A percentile compares a stretch with the other conserved stretches of the same genome.
Conservation (phyloP, 2,329 filamentous ascomycete species). For the Fusarium veterinarium region DNA sequence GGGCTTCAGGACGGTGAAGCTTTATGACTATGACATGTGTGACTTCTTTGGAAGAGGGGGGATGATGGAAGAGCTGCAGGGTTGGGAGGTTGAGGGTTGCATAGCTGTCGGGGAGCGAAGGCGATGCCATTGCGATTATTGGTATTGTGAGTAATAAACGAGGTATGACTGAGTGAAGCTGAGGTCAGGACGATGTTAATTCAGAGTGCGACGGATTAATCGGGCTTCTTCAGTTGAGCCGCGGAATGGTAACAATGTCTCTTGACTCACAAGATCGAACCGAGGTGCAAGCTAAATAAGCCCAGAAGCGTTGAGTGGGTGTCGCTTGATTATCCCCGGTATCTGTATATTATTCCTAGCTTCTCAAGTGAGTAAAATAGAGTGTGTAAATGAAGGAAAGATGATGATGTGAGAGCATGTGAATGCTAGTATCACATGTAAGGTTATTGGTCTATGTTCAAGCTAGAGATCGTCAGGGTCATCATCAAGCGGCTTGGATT, state of each 20-base stretch:
- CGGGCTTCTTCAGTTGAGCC: slow-evolving; percentile 8
- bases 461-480: background rate
- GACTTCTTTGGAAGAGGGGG: slow-evolving; percentile 61
- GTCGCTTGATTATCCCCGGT: background rate
- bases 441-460: background rate
- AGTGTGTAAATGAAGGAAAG: background rate
- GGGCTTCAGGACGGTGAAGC: slow-evolving; percentile 71
- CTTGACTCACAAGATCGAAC: slow-evolving; percentile 28
- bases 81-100: slow-evolving; percentile 55
- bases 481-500: background rate
- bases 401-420: background rate
- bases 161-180: background rate
- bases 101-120: slow-evolving; percentile 53
- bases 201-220: slow-evolving; percentile 19
- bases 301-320: background rate
- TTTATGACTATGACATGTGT: slow-evolving; percentile 72
- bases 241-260: slow-evolving; percentile 8
- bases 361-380: background rate
- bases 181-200: slow-evolving; percentile 8
- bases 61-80: slow-evolving; percentile 62
- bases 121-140: slow-evolving; percentile 37
- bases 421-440: slow-evolving; percentile 12
- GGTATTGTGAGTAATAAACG: background rate
- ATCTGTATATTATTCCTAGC: background rate
- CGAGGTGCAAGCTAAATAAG: slow-evolving; percentile 6